A percentile compares a stretch with the other conserved stretches of the same genome.
These are phyloP conservation scores for Amanita pseudoporphyria DNA, from an alignment of 768 basidiomycete genomes.

Conservation along the genomic window DNA sequence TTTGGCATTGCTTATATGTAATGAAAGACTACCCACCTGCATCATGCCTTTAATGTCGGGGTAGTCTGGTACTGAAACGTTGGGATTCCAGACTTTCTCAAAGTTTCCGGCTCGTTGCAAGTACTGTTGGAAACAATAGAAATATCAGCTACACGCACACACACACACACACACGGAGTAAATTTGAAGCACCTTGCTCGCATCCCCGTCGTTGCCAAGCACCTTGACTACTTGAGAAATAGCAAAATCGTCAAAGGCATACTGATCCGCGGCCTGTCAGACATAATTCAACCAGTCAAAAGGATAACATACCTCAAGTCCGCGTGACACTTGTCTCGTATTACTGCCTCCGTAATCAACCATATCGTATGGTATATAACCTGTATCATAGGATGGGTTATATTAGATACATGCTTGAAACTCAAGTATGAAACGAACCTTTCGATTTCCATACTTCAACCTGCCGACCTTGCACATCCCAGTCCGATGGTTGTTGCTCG, in stretches of 20 bases:
- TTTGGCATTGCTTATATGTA: background rate
- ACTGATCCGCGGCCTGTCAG: conserved; percentile 21
- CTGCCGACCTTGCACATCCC: conserved; percentile 56
- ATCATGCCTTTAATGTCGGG: conserved; percentile 46
- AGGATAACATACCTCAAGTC: conserved; percentile 36
- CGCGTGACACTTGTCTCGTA: conserved; percentile 53
- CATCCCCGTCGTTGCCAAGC: conserved; percentile 40
- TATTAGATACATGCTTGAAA: background rate
- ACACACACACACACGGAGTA: background rate
- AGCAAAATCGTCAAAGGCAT: conserved; percentile 55
- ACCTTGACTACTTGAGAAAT: conserved; percentile 55
- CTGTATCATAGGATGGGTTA: conserved; percentile 13
- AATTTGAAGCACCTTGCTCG: conserved; percentile 30
- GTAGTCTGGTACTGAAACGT: conserved; percentile 38
- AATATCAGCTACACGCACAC: background rate
- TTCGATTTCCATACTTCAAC: conserved; percentile 40
- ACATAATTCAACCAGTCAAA: background rate
- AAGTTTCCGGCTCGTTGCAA: conserved; percentile 45
- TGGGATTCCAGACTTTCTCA: conserved; percentile 50
- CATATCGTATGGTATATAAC: conserved; percentile 31
- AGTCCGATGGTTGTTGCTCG: conserved; percentile 45
- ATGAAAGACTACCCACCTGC: conserved; percentile 30
- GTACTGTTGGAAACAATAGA: conserved; percentile 28
- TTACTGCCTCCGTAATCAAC: conserved; percentile 41
- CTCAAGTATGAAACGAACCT: background rate